Percentiles rank a stretch among this genome's conserved stretches.
Evolutionary conservation across 805 yeast genomes (phyloP).

Genomic region (Wickerhamiella alocasiicola): DNA sequence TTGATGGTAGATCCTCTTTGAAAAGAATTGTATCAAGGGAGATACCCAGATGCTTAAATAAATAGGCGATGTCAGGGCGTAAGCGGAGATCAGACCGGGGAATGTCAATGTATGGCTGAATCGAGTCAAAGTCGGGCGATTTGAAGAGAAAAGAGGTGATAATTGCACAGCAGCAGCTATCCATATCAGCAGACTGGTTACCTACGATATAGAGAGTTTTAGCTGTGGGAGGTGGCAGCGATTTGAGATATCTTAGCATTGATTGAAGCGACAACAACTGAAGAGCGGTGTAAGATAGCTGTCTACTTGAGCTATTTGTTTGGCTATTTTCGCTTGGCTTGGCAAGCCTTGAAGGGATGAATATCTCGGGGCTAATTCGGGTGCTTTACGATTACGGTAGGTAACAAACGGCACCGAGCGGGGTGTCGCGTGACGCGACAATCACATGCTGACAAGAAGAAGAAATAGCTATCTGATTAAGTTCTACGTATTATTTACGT

Average conservation of each 20-base stretch:
- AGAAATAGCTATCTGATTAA: no score
- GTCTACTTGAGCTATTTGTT: no score
- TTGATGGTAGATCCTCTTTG: slow-evolving; percentile 40
- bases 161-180: slow-evolving; percentile 70
- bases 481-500: no score
- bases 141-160: slow-evolving; percentile 49
- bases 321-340: no score
- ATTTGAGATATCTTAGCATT: slow-evolving; percentile 6
- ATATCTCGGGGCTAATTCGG: no score
- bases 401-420: no score
- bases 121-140: slow-evolving; percentile 19
- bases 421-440: no score
- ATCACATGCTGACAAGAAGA: no score
- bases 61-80: slow-evolving; percentile 55
- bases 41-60: slow-evolving; percentile 39
- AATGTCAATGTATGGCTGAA: slow-evolving; percentile 69
- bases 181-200: slow-evolving; percentile 80
- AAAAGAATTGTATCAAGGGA: slow-evolving; percentile 42
- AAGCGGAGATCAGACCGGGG: slow-evolving; percentile 50
- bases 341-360: no score
- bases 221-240: slow-evolving; percentile 3
- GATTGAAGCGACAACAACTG: not conserved
- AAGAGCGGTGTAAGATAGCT: no score
- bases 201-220: slow-evolving; percentile 45
- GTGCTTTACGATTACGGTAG: no score